These are phyloP conservation scores for Thoreauomyces humboldtii DNA, from an alignment of 192 early-diverging fungal species.

Conservation along the genomic window DNA sequence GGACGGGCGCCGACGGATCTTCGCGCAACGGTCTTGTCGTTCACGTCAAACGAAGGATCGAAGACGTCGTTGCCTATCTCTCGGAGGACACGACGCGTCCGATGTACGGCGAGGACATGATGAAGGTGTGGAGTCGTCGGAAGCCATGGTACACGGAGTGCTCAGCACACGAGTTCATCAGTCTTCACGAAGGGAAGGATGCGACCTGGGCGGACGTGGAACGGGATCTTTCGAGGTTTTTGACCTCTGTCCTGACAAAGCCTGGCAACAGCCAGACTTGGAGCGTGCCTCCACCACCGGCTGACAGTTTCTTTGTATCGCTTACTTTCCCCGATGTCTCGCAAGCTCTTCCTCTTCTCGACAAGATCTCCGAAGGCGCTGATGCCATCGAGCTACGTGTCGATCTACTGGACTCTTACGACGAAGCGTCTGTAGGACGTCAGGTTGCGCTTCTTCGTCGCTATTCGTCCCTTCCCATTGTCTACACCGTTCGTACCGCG, in stretches of 20 bases:
- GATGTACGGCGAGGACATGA: conserved; percentile 76
- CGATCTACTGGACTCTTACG: conserved; percentile 68
- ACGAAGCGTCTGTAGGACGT: conserved; percentile 65
- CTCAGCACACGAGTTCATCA: conserved; percentile 81
- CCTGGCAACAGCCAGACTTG: too few relatives aligned
- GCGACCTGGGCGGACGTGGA: conserved; percentile 73
- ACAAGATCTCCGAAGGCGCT: conserved; percentile 68
- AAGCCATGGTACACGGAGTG: conserved; percentile 72
- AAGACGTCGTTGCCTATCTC: conserved; percentile 78
- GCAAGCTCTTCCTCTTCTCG: conserved; percentile 53
- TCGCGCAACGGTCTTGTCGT: conserved; percentile 54
- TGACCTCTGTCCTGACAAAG: conserved; percentile 53
- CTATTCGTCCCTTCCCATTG: conserved; percentile 72
- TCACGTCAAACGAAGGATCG: conserved; percentile 78
- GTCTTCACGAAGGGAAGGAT: conserved; percentile 48
- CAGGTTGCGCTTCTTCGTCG: conserved; percentile 79
- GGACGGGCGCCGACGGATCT: conserved; percentile 37
- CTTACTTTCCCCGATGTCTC: conserved; percentile 63
- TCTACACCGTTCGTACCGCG: conserved; percentile 89
- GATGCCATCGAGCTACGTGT: conserved; percentile 92
- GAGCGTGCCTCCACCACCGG: conserved; percentile 31
- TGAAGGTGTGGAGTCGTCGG: conserved; percentile 76
- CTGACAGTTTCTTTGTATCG: conserved; percentile 77
- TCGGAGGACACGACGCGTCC: conserved; percentile 79
- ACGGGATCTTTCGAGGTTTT: conserved; percentile 68